These are phyloP conservation scores for Torulaspora maleeae DNA, from an alignment of 805 yeast genomes.

Conservation along the genomic window DNA sequence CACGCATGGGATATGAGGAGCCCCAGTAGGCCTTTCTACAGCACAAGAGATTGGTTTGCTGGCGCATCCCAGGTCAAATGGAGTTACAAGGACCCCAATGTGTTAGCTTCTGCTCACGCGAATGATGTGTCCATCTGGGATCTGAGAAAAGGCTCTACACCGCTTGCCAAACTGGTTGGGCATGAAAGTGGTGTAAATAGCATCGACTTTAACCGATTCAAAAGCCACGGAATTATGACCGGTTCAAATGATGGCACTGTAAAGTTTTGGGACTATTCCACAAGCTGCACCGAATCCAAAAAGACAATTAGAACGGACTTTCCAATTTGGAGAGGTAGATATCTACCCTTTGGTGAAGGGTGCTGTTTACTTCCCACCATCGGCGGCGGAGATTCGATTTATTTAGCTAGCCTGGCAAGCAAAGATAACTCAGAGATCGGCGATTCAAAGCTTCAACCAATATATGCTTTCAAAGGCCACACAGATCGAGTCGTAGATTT, in stretches of 20 bases:
- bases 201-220: constrained; percentile 67
- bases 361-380: constrained; percentile 87
- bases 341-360: constrained; percentile 82
- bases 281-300: constrained; percentile 42
- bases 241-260: constrained; percentile 84
- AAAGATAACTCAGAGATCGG: constrained; percentile 20
- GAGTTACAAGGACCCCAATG: constrained; percentile 70
- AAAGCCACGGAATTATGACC: constrained; percentile 60
- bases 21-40: constrained; percentile 65
- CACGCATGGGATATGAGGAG: constrained; percentile 87
- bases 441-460: constrained; percentile 44
- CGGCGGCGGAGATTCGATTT: constrained; percentile 62
- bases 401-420: constrained; percentile 31
- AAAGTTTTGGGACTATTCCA: constrained; percentile 70
- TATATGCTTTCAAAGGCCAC: constrained; percentile 71
- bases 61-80: constrained; percentile 95
- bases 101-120: constrained; percentile 84
- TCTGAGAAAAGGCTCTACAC: constrained; percentile 71
- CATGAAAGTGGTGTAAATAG: constrained; percentile 89
- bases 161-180: constrained; percentile 62
- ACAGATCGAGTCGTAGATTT: constrained; percentile 82
- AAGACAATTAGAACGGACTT: constrained; percentile 65
- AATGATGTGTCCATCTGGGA: constrained; percentile 84
- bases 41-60: constrained; percentile 92
- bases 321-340: constrained; percentile 86